Percentiles rank a stretch among this genome's conserved stretches.
Evolutionary conservation across 495 filamentous ascomycete genomes (phyloP).

Genomic region (Schizothecium vesticola): DNA sequence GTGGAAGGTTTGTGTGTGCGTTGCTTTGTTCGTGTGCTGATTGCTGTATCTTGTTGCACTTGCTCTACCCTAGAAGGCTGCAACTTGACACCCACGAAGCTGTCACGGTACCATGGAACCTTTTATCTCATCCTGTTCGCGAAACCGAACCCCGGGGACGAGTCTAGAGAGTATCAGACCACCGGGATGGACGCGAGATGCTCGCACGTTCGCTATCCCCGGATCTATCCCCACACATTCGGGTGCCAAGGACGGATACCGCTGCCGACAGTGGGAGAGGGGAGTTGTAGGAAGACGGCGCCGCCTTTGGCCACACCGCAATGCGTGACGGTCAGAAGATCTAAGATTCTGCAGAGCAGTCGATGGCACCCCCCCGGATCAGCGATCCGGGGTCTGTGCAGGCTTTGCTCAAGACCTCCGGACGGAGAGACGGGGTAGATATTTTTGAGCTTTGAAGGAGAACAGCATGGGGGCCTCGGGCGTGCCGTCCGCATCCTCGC

Average conservation of each 20-base stretch:
- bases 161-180: neutral
- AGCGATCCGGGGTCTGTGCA: too few species aligned
- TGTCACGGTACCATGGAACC: neutral
- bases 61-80: neutral
- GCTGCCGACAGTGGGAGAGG: neutral
- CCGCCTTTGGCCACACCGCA: neutral
- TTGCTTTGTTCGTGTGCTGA: neutral
- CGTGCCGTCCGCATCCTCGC: neutral
- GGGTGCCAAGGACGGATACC: neutral
- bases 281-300: neutral
- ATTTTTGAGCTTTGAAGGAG: neutral
- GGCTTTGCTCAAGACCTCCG: too few species aligned
- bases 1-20: neutral
- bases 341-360: too few species aligned
- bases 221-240: neutral
- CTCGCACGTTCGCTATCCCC: neutral
- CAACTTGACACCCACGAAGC: neutral
- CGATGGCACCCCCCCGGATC: neutral
- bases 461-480: neutral
- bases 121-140: neutral
- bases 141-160: neutral
- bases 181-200: neutral
- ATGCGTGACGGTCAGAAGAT: neutral
- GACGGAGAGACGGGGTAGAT: too few species aligned
- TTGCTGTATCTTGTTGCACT: neutral